Evolutionary conservation across 495 filamentous ascomycete species (phyloP), one percentile per base, ranked within the genome.

Genomic region (Penicillium daleae): DNA sequence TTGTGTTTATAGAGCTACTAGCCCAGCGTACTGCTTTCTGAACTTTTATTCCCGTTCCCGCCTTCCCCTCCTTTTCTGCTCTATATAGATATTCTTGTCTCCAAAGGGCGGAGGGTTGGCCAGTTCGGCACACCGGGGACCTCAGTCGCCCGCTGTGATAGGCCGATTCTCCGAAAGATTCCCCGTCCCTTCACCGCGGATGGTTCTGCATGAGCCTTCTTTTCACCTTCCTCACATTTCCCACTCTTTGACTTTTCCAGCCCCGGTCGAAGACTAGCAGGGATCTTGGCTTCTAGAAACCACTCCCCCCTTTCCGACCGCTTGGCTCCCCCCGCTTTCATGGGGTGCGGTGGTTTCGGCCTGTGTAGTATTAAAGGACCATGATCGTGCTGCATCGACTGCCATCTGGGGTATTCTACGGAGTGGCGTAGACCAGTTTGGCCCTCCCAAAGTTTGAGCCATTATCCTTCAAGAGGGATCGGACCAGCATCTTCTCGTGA

Each of bases 81-180:
- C n/a, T n/a, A n/a, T n/a, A n/a, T n/a, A n/a, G n/a, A 17, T 2
- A 53, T 53, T 29, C 50, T n/a, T 53, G 50, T 29, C 46, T 49
- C 10, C 3, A n/a, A n/a, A 35, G 40, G 49, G 51, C 59, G 59
- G 46, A n/a, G 51, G 62, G 49, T 44, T 49, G 22, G 32, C 50
- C 37, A 12, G 49, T 31, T 64, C 62, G 62, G 62, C 56, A 64
- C 56, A 55, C 56, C 61, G 61, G 61, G 29, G 31, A 42, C 60
- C 19, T 44, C 40, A 21, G 19, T 12, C 40, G 19, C 7, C 9
- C 32, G 22, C 60, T 46, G 32, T 64, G 62, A 64, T 64, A 64
- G 62, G 62, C 40, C 48, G 60, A 31, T 31, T 24, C n/a, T 21
- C 44, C 53, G 53, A 24, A 26, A 13, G 24, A 9, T n/a, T 39